These are phyloP conservation scores for Auriscalpium vulgare DNA, from an alignment of 768 basidiomycete genomes.

Conservation along the genomic window DNA sequence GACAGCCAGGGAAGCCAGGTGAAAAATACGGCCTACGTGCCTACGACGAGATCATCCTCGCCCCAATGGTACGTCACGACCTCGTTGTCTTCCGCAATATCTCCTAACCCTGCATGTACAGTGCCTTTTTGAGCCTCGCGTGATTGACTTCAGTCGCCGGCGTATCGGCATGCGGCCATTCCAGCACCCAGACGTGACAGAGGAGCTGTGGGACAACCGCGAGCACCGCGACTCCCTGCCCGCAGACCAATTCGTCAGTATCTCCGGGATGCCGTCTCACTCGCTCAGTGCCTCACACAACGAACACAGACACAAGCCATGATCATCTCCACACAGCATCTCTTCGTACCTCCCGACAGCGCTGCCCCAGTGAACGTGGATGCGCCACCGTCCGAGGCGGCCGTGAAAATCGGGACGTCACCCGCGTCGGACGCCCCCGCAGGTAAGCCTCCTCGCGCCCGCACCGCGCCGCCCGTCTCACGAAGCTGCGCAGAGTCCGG, in stretches of 20 bases:
- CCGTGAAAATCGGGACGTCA: slow-evolving; percentile 5
- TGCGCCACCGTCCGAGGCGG: slow-evolving; percentile 12
- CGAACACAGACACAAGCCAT: slow-evolving; percentile 72
- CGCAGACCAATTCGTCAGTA: slow-evolving; percentile 34
- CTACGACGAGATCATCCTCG: slow-evolving; percentile 92
- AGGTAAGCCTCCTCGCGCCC: slow-evolving; percentile 8
- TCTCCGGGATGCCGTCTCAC: neutral
- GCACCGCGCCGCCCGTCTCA: slow-evolving; percentile 17
- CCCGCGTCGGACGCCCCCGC: neutral
- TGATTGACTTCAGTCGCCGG: slow-evolving; percentile 85
- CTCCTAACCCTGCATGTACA: slow-evolving; percentile 22
- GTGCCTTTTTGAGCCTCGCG: slow-evolving; percentile 90
- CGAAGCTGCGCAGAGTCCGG: slow-evolving; percentile 7
- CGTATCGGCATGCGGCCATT: slow-evolving; percentile 39
- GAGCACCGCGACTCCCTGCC: slow-evolving; percentile 16
- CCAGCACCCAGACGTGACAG: slow-evolving; percentile 57
- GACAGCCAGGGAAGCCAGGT: slow-evolving; percentile 64
- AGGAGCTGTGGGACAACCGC: slow-evolving; percentile 51
- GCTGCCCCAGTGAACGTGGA: slow-evolving; percentile 5
- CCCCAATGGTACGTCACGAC: slow-evolving; percentile 68
- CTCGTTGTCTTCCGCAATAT: neutral
- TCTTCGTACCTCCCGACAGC: slow-evolving; percentile 31
- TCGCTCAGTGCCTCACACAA: neutral
- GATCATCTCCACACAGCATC: slow-evolving; percentile 83
- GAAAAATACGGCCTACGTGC: slow-evolving; percentile 86